Percentiles rank a stretch among this genome's conserved stretches.
phyloP scores from a whole-genome alignment of 306 rosid species.

The Quercus variabilis region DNA sequence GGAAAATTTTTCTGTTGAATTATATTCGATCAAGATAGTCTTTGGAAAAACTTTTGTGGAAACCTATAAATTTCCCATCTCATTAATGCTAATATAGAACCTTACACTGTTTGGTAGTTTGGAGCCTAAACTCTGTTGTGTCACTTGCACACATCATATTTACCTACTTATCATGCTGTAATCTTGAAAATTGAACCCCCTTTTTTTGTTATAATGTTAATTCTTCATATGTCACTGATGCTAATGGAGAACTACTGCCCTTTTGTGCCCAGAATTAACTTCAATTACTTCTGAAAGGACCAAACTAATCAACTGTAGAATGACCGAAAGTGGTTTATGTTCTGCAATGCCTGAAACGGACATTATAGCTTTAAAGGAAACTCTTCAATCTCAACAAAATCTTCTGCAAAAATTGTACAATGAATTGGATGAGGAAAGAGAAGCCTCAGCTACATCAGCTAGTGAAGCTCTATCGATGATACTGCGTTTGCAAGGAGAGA shows the following conservation, averaged over 20 bases:
- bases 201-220: neutral
- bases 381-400: conserved; percentile 69
- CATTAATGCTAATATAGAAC: neutral
- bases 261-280: conserved; percentile 32
- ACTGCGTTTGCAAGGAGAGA: conserved; percentile 88
- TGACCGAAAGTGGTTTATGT: conserved; percentile 37
- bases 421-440: conserved; percentile 90
- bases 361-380: conserved; percentile 51
- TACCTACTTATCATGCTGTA: neutral
- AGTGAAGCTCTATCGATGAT: conserved; percentile 93
- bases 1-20: neutral
- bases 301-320: neutral
- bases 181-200: neutral
- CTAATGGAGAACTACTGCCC: conserved; percentile 1
- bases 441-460: conserved; percentile 82
- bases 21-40: neutral
- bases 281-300: conserved; percentile 12
- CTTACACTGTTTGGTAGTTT: neutral
- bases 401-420: conserved; percentile 71
- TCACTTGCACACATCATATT: neutral
- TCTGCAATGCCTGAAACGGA: conserved; percentile 56
- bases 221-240: neutral
- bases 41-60: neutral
- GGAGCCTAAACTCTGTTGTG: neutral
- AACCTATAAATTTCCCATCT: neutral